Evolutionary conservation across 2,329 filamentous ascomycete genomes (phyloP).

Genomic region (Xylariaceae sp.): DNA sequence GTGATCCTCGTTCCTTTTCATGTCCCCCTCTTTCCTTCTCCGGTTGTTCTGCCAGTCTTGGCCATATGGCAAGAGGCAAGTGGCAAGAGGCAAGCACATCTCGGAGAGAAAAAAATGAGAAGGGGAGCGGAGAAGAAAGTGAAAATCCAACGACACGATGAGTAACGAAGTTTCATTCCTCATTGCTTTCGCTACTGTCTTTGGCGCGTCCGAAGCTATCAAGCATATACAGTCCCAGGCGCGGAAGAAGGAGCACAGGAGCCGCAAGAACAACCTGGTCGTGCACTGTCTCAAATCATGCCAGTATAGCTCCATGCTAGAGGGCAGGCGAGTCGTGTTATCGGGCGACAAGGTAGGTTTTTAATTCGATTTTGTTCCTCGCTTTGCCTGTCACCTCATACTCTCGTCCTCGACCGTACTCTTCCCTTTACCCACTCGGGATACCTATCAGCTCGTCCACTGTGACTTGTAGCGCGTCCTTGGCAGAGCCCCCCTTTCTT

Average conservation of each 20-base stretch:
- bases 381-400: no score
- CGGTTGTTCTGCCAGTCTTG: conserved; percentile 1
- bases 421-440: no score
- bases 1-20: neutral
- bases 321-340: conserved; percentile 41
- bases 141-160: no score
- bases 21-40: neutral
- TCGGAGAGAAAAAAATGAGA: conserved; percentile 16
- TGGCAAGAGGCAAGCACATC: conserved; percentile 3
- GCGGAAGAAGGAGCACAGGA: conserved; percentile 42
- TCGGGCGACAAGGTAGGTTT: conserved; percentile 40
- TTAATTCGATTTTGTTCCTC: no score
- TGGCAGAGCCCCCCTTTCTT: neutral
- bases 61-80: conserved; percentile 3
- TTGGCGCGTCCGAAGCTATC: conserved; percentile 43
- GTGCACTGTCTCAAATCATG: conserved; percentile 44
- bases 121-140: no score
- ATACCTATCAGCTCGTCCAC: no score
- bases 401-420: no score
- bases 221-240: conserved; percentile 41
- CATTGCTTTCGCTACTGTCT: conserved; percentile 38
- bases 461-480: no score
- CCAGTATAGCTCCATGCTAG: conserved; percentile 37
- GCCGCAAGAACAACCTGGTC: conserved; percentile 42
- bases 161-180: conserved; percentile 30